These are phyloP conservation scores for Ulota crispa DNA, from an alignment of 225 moss, liverwort and hornwort species.

Conservation along the genomic window DNA sequence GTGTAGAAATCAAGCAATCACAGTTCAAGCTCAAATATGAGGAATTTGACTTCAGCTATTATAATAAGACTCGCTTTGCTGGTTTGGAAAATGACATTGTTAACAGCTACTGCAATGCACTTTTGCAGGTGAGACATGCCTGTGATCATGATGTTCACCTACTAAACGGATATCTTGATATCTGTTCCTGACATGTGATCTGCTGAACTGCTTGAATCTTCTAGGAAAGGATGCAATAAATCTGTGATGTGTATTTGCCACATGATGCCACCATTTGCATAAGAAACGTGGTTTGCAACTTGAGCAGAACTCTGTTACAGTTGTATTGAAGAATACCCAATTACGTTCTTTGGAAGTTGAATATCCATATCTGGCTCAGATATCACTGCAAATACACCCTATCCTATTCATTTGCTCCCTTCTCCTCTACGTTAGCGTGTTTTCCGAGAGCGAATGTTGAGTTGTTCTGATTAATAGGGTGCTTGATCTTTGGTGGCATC, in stretches of 20 bases:
- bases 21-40: slow-evolving; percentile 69
- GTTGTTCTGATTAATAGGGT: not conserved
- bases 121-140: slow-evolving; percentile 56
- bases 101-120: slow-evolving; percentile 75
- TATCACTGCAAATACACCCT: slow-evolving; percentile 11
- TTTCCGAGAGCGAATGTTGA: not conserved
- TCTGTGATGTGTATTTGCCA: not conserved
- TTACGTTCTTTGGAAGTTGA: slow-evolving; percentile 7
- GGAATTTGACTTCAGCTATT: slow-evolving; percentile 75
- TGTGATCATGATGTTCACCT: not conserved
- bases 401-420: slow-evolving; percentile 1
- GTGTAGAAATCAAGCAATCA: slow-evolving; percentile 69
- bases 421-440: not conserved
- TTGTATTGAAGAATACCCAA: not conserved
- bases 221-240: not conserved
- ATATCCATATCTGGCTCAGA: slow-evolving; percentile 1
- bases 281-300: not conserved
- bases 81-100: slow-evolving; percentile 70
- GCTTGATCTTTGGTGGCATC: slow-evolving; percentile 5
- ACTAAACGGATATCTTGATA: not conserved
- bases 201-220: not conserved
- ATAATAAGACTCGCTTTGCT: slow-evolving; percentile 72
- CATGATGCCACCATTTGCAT: not conserved
- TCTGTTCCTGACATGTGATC: slow-evolving; percentile 10
- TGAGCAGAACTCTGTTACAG: slow-evolving; percentile 8